Evolutionary conservation across 2,329 filamentous ascomycete genomes (phyloP), one percentile per base, ranked within the genome.

Genomic region (Cylindrodendrum hubeiense): DNA sequence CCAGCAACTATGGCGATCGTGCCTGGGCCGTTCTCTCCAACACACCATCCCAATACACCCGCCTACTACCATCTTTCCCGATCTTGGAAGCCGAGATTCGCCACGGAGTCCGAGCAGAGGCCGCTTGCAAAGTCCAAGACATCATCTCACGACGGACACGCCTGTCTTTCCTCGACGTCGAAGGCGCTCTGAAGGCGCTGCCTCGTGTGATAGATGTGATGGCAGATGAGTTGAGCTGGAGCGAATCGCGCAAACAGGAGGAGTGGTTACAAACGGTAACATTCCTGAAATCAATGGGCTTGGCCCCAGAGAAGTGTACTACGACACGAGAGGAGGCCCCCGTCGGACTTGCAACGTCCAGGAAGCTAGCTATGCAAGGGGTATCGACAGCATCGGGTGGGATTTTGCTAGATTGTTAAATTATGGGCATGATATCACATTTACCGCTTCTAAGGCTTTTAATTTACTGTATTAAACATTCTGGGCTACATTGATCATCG

Each of bases 81-180:
- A 93, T 91, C 77, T 85, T 93, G 59, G 91, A 94, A 71, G 91
- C 91, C 30, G 91, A 94, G 78, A 84, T 94, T 34, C 87, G 90
- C 37, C 92, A 93, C 78, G 91, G 90, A 10, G 86, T 92, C 22
- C 88, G 90, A 63, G 86, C 91, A 75, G 91, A 94, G 79, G 90
- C 92, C 64, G 91, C 91, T 3, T 89, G 92, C 77, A 92, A 90
- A 3, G 90, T 90, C 3, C 86, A 90, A 49, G 91, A 94, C 75
- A 87, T 93, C 37, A 85, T 94, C 61, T 89, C 91, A 17, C 88
- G 91, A 60, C 85, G 91, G 60, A 93, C 90, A 46, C 86, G 91
- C 59, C 82, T 94, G 47, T 90, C 91, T n/a, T 94, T 94, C 82
- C 80, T 94, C 67, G 93, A 94, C 77, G 90, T 90, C 2, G 87